Evolutionary conservation across 2,329 filamentous ascomycete species (phyloP).

Genomic region (Fusarium foetens): DNA sequence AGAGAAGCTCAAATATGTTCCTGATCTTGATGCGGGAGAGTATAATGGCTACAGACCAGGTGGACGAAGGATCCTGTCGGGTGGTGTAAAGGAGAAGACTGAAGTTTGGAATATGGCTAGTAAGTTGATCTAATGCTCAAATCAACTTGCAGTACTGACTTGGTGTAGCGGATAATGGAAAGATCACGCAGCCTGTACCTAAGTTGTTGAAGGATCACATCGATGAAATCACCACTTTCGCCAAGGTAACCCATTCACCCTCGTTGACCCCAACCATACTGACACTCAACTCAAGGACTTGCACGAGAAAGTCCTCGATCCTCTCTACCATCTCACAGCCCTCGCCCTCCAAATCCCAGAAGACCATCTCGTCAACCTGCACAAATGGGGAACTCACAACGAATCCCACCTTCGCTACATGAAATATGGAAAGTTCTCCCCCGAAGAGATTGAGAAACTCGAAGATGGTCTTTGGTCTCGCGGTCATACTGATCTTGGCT

Average conservation of each 20-base stretch:
- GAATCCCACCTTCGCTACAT: constrained; percentile 73
- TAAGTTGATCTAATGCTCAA: constrained; percentile 14
- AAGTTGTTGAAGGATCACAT: not conserved
- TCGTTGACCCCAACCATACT: too few species aligned
- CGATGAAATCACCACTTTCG: constrained; percentile 25
- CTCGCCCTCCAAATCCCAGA: constrained; percentile 68
- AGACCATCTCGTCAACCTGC: constrained; percentile 63
- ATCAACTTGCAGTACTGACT: too few species aligned
- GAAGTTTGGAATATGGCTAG: constrained; percentile 54
- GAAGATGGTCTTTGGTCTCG: constrained; percentile 55
- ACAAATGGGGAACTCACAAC: constrained; percentile 66
- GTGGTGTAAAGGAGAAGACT: constrained; percentile 54
- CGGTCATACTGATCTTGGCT: constrained; percentile 67
- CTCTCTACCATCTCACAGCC: constrained; percentile 68
- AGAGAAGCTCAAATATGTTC: constrained; percentile 67
- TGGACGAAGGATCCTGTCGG: constrained; percentile 49
- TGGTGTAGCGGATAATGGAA: constrained; percentile 43
- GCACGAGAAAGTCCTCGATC: constrained; percentile 66
- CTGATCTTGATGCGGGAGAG: constrained; percentile 60
- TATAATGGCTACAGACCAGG: constrained; percentile 67
- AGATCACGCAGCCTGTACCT: constrained; percentile 42
- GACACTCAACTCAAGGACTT: constrained; percentile 14
- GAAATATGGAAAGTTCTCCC: constrained; percentile 62
- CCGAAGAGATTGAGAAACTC: constrained; percentile 58
- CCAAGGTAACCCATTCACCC: constrained; percentile 12